Evolutionary conservation across 2,329 filamentous ascomycete genomes (phyloP).

Genomic region (Aureobasidium sp.): DNA sequence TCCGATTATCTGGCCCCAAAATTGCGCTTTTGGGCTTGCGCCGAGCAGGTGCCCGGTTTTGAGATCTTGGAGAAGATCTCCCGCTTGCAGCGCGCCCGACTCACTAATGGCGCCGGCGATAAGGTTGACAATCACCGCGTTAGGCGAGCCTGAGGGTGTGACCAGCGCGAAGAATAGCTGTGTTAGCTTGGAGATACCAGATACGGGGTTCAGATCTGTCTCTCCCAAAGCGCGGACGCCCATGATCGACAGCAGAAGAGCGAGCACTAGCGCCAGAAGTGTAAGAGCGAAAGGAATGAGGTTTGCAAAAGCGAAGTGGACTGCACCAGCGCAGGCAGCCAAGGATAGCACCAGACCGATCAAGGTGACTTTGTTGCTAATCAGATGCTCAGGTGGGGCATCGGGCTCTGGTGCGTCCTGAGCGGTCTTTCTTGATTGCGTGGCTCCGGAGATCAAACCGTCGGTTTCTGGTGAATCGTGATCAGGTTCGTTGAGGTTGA

Average conservation of each 20-base stretch:
- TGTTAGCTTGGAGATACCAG: slow-evolving; percentile 91
- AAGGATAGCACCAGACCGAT: slow-evolving; percentile 73
- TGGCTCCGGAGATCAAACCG: not conserved
- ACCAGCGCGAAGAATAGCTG: slow-evolving; percentile 92
- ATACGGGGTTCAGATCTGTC: slow-evolving; percentile 93
- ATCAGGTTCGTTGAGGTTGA: slow-evolving; percentile 25
- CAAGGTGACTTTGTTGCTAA: slow-evolving; percentile 62
- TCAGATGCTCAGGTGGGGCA: slow-evolving; percentile 74
- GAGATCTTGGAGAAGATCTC: slow-evolving; percentile 93
- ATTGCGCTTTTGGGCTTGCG: slow-evolving; percentile 88
- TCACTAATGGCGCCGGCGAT: slow-evolving; percentile 85
- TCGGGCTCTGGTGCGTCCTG: slow-evolving; percentile 56
- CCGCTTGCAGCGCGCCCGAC: slow-evolving; percentile 82
- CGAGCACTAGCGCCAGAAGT: slow-evolving; percentile 72
- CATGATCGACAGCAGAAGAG: slow-evolving; percentile 60
- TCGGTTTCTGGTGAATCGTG: slow-evolving; percentile 17
- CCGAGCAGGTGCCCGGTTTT: slow-evolving; percentile 93
- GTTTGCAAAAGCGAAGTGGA: slow-evolving; percentile 74
- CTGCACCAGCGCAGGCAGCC: slow-evolving; percentile 69
- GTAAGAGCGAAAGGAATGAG: slow-evolving; percentile 79
- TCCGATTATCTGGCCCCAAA: slow-evolving; percentile 92
- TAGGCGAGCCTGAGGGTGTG: slow-evolving; percentile 70
- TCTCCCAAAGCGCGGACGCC: slow-evolving; percentile 61
- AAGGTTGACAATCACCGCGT: slow-evolving; percentile 89
- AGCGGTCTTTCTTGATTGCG: slow-evolving; percentile 18